A percentile compares a stretch with the other conserved stretches of the same genome.
Evolutionary conservation across 805 yeast species (phyloP).

Genomic region (Ogataea paradorogensis): DNA sequence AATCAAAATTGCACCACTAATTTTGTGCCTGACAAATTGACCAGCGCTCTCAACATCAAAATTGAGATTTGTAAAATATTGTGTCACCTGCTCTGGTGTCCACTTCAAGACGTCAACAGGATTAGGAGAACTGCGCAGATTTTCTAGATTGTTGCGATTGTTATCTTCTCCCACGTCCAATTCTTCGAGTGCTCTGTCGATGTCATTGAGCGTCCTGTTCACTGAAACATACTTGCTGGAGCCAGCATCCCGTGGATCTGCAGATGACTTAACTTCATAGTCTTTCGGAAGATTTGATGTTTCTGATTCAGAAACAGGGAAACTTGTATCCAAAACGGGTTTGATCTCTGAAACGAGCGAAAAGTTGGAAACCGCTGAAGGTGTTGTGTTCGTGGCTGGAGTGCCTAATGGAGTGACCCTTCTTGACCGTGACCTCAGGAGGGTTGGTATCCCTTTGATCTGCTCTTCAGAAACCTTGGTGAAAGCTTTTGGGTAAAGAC

Average conservation of each 20-base stretch:
- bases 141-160: neutral
- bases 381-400: constrained; percentile 23
- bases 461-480: constrained; percentile 41
- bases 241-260: neutral
- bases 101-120: constrained; percentile 57
- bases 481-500: constrained; percentile 87
- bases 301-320: neutral
- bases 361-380: constrained; percentile 9
- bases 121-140: constrained; percentile 31
- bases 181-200: constrained; percentile 70
- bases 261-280: neutral
- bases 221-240: constrained; percentile 37
- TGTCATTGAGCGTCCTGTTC: constrained; percentile 60
- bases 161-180: constrained; percentile 33
- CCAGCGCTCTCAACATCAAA: constrained; percentile 74
- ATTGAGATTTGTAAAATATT: constrained; percentile 69
- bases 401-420: constrained; percentile 34
- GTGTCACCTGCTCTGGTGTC: constrained; percentile 84
- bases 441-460: constrained; percentile 32
- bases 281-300: neutral
- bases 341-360: constrained; percentile 2
- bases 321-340: neutral
- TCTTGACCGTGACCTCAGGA: constrained; percentile 61
- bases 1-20: constrained; percentile 80
- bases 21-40: constrained; percentile 81